Conservation (phyloP, 2,329 filamentous ascomycete genomes). For the Fusarium sp. region DNA sequence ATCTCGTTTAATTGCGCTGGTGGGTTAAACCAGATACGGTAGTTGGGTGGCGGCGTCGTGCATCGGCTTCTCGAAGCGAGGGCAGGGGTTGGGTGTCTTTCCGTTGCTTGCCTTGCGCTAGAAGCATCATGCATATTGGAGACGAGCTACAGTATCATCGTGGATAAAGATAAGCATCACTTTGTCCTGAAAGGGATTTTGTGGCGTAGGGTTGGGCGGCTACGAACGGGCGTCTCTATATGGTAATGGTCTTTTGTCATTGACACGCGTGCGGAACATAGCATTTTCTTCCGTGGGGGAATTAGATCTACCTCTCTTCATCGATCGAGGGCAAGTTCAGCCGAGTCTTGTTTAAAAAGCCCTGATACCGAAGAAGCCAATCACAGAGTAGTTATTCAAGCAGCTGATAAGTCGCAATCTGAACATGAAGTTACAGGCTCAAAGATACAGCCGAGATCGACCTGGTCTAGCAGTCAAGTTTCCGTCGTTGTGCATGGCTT, state of each 20-base stretch:
- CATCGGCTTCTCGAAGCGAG: constrained; percentile 13
- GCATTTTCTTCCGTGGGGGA: not conserved
- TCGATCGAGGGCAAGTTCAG: not conserved
- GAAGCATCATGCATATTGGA: constrained; percentile 13
- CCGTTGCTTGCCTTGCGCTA: constrained; percentile 4
- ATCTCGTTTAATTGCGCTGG: constrained; percentile 7
- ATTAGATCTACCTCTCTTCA: not conserved
- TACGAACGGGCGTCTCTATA: not conserved
- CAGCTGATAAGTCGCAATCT: not conserved
- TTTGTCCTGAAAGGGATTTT: not conserved
- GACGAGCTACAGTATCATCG: not conserved
- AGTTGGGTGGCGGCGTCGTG: not conserved
- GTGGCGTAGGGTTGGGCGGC: not conserved
- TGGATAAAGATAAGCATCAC: not conserved
- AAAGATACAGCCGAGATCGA: not conserved
- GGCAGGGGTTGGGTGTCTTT: not conserved
- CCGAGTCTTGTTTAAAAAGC: not conserved
- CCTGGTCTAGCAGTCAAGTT: not conserved
- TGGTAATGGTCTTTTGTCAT: not conserved
- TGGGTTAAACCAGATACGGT: constrained; percentile 7
- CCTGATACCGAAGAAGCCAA: not conserved
- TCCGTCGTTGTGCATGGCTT: not conserved
- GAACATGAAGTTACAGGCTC: not conserved
- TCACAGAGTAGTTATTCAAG: not conserved
- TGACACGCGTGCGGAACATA: not conserved